Evolutionary conservation across 1,284 basidiomycete genomes (phyloP), one percentile per base, ranked within the genome.

Genomic region (Moesziomyces sp.): DNA sequence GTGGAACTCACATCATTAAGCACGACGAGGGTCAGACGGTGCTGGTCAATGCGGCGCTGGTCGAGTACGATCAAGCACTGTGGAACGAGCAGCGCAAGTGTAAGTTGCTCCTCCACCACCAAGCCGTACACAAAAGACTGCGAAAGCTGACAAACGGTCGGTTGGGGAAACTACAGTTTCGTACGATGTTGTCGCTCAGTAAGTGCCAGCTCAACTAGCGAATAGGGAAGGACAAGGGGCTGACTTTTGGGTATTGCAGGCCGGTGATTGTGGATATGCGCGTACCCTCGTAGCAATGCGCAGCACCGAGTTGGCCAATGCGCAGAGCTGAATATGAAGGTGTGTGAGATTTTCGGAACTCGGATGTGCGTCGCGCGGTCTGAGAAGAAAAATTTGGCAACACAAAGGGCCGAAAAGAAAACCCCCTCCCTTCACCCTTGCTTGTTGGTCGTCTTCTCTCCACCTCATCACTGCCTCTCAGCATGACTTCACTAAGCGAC

Each of bases 41-140:
- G 35, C 28, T 74, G 16, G 65, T 74, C 19, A 78, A 78, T 38
- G 64, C 76, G 5, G 76, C 76, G 34, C 13, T 76, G 35, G 76
- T 74, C 11, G 76, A 78, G 23, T 67, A 73, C 50, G 65, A 78
- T 44, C 58, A 54, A 60, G 46, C 55, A 0, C 54, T 55, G 49
- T 65, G 60, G 58, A 49, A 57, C 5, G 40, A 28, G 5, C 18
- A 58, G 2, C 11, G 52, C 2, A 52, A 52, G 1, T 66, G 62
- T 72, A 52, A 62, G 69, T 62, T n/a, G n/a, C 34, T 9, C 18
- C 18, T 18, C 35, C 16, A 38, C 35, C 21, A 21, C 21, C 21
- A 21, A 21, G 21, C 21, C 21, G 21, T 21, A 21, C 21, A 21
- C 21, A 21, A 21, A 21, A 11, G 3, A 11, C 11, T 30, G 30